Percentiles rank a stretch among this genome's conserved stretches.
These are phyloP conservation scores for Ramaria rubella DNA, from an alignment of 768 basidiomycete genomes.

Conservation along the genomic window DNA sequence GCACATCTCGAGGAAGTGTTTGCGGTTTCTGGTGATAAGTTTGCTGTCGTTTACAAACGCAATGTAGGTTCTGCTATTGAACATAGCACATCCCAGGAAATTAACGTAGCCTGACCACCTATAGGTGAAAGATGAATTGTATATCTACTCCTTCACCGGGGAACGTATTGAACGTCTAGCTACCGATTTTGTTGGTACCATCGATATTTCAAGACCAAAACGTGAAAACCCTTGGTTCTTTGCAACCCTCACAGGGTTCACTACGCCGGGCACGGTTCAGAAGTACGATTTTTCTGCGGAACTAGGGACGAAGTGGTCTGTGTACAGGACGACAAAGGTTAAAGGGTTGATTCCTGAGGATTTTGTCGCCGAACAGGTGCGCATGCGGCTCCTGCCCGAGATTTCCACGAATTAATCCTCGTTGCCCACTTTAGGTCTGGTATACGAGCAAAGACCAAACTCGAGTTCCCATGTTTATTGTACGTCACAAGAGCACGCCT, in stretches of 20 bases:
- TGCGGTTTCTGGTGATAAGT: conserved; percentile 46
- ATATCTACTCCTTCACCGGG: conserved; percentile 57
- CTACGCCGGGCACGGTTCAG: conserved; percentile 59
- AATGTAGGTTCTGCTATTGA: conserved; percentile 42
- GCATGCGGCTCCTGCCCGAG: neutral
- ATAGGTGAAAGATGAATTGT: conserved; percentile 75
- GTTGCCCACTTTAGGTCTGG: conserved; percentile 47
- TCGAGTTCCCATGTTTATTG: conserved; percentile 79
- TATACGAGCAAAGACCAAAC: conserved; percentile 76
- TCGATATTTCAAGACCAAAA: conserved; percentile 40
- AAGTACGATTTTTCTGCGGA: conserved; percentile 49
- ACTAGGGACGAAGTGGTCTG: conserved; percentile 49
- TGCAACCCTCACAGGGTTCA: conserved; percentile 59
- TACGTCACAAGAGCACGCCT: conserved; percentile 62
- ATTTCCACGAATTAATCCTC: neutral
- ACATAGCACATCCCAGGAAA: neutral
- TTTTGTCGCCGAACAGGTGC: conserved; percentile 60
- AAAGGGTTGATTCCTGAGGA: conserved; percentile 59
- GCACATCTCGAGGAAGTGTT: conserved; percentile 50
- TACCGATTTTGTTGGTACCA: conserved; percentile 61
- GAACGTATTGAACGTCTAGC: conserved; percentile 48
- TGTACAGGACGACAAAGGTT: conserved; percentile 52
- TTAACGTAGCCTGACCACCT: neutral
- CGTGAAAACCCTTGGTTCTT: conserved; percentile 58
- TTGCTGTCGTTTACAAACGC: conserved; percentile 60